Evolutionary conservation across 163 green algal genomes (phyloP), one percentile per base, ranked within the genome.

Genomic region (Scenedesmus sp.): DNA sequence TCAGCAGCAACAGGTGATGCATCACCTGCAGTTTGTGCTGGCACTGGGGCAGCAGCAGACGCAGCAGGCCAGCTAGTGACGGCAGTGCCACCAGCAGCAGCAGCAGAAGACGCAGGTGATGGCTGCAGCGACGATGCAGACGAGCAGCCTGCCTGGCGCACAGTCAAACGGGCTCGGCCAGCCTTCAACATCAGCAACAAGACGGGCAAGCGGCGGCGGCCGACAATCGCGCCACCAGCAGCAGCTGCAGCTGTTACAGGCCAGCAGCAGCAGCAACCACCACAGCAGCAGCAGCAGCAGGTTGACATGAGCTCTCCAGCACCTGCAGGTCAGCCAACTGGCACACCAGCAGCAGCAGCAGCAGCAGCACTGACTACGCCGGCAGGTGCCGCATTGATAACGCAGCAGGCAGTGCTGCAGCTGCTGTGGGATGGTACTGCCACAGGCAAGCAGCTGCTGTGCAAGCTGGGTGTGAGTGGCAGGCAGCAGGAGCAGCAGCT

Each of bases 171-270:
- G 52, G 52, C 81, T 34, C 59, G 46, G 66, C 16, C 85, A 66
- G 85, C 46, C 16, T 83, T 90, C 46, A n/a, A 66, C 12, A 56
- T 90, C 46, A 77, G 54, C 52, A 90, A 90, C 85, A 90, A 83
- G 52, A 81, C 85, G 57, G 85, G 85, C 62, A 90, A 90, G 73
- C 85, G 85, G 4, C 73, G 85, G 20, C 64, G 85, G 64, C 64
- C 85, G 12, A 90, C 64, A 55, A 83, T 90, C 23, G 85, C 85
- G 7, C 64, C 66, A 34, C 85, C 85, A 52, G 54, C 81, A 86
- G 5, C 82, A 67, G 82, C 82, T 55, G 82, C 82, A 46, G 81
- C 81, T 16, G 54, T 13, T 46, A 13, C 56, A 20, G 55, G 3
- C 54, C 18, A 88, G n/a, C 82, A 66, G 23, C 23, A 76, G 82